Base-by-base conservation (phyloP, 768 basidiomycete genomes). In the Termitomyces sp. region DNA sequence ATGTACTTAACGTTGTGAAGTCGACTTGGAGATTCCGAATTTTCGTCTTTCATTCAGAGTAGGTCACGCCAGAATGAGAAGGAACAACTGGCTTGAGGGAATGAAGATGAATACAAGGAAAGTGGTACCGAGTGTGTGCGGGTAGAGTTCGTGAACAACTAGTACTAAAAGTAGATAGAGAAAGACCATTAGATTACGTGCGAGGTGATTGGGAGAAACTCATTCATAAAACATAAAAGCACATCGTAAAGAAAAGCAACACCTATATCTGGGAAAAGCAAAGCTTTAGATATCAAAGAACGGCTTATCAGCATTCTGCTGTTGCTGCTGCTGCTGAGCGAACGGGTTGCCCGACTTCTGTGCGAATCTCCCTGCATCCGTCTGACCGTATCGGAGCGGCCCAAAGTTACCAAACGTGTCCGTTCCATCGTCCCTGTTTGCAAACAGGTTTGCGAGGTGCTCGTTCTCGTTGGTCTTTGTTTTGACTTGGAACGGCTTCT, bases 371-470 rank as follows among this genome's bases (percentile, higher is more conserved):
- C 85, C 85, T 18, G 83, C 86, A 39, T 81, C 78, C 0, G 84
- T 83, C 54, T 84, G 78, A 2, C 86, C 87, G 62, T 86, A 87
- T 80, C 95, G 84, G 63, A 96, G 71, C 55, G 79, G 63, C 20
- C 96, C 96, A 36, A 86, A 67, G 72, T 98, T 99, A 55, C 96
- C 96, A 70, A 98, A 98, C 57, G 96, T 96, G 75, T 99, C 97
- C 71, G 91, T 79, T 1, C 97, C 96, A 67, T 92, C 94, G 59
- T 97, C 96, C 55, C 89, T 81, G 69, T 91, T 92, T 7, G 92
- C 96, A 64, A 98, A 87, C 67, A 98, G 74, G 57, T 74, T 78
- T 2, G 96, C 95, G 57, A 99, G 83, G 15, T 93, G 84, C 63
- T 91, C 86, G 71, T 96, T 92, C 52, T 81, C 78, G 36, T 77